Evolutionary conservation across 2,329 filamentous ascomycete genomes (phyloP).

Genomic region (Dactylellina sp.): DNA sequence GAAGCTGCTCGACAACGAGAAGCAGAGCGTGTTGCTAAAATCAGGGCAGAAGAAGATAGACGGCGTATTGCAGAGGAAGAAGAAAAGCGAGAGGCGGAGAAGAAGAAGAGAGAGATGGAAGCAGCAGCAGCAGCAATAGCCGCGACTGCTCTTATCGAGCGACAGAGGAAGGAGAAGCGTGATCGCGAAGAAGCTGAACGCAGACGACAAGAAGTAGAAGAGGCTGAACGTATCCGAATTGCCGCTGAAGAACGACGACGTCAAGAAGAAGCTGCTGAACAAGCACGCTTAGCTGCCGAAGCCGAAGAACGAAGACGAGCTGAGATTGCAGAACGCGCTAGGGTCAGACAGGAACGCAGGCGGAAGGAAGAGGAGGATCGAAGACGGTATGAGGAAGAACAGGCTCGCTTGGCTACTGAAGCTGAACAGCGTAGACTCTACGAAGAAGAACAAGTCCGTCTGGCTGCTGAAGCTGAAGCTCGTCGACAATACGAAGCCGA

Average conservation of each 20-base stretch:
- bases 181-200: conserved; percentile 51
- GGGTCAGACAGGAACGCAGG: conserved; percentile 41
- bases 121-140: conserved; percentile 32
- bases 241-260: conserved; percentile 30
- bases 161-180: conserved; percentile 43
- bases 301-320: conserved; percentile 45
- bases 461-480: conserved; percentile 29
- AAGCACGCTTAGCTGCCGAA: conserved; percentile 23
- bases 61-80: conserved; percentile 31
- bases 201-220: conserved; percentile 29
- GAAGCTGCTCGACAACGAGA: conserved; percentile 50
- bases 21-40: conserved; percentile 27
- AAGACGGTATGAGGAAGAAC: conserved; percentile 28
- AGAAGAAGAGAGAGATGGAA: conserved; percentile 31
- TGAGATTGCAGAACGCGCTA: conserved; percentile 43
- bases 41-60: conserved; percentile 33
- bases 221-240: conserved; percentile 38
- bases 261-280: conserved; percentile 25
- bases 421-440: conserved; percentile 24
- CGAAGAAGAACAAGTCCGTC: conserved; percentile 23
- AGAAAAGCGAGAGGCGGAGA: conserved; percentile 18
- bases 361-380: conserved; percentile 35
- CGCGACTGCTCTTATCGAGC: conserved; percentile 29
- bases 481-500: conserved; percentile 15
- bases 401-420: conserved; percentile 32